Evolutionary conservation across 805 yeast species (phyloP), one percentile per base, ranked within the genome.

Genomic region (Komagataella ulmi): DNA sequence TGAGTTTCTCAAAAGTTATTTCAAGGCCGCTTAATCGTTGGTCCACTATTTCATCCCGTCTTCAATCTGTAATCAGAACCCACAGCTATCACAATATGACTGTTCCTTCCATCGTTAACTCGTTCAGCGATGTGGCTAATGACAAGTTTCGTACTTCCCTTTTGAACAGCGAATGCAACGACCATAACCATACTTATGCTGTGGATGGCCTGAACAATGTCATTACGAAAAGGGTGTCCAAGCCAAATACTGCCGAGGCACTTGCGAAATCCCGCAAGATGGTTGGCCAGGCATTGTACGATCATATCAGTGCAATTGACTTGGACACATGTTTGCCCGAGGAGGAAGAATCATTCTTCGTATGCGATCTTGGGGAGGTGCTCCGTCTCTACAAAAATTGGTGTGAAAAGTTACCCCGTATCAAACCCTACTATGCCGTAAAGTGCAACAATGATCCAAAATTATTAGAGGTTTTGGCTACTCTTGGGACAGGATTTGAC

Each of bases 361-460:
- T 91, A 47, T 86, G 93, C 58, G 96, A 91, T 67, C 67, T 88
- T 54, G 88, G 86, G 24, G 83, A 84, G 59, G 76, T 93, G 43
- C 71, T 71, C 54, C 74, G 82, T 53, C 74, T 88, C 51, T 74
- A 74, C 54, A 55, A 65, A n/a, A 69, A 78, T 45, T 91, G 98
- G 97, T 61, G 64, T 24, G 50, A 57, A 19, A 64, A 71, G 45
- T 72, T 91, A 60, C 96, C 97, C 18, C 71, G 81, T 47, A 83
- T 91, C 44, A 76, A 77, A 52, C 96, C 97, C n/a, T 83, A 76
- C 62, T 91, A 90, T 67, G 99, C 99, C 17, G 93, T 91, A 58
- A 91, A 91, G 68, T 91, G 98, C 70, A 91, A 91, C 71, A 85
- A 89, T 44, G 82, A 88, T 62, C 58, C 69, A 6, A 69, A 69